Percentiles rank a stretch among this genome's conserved stretches.
Evolutionary conservation across 106 monocot species (phyloP).

Genomic region (Apostasia ramifera): DNA sequence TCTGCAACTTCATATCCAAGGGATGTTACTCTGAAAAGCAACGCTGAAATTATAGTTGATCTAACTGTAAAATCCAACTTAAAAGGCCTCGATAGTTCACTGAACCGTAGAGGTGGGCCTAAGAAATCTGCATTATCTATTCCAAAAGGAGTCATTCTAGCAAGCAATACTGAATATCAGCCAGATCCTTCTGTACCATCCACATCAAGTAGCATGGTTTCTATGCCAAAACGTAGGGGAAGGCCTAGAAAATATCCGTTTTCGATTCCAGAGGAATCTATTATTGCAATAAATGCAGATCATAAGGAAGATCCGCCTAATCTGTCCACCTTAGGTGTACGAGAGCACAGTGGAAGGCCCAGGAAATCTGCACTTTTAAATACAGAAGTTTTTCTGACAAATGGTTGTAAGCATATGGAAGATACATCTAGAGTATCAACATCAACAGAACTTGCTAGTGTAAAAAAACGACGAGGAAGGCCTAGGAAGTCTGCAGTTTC

Average conservation of each 20-base stretch:
- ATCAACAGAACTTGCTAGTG: too few relatives aligned
- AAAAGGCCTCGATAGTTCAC: background rate
- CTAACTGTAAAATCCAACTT: background rate
- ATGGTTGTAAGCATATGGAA: too few relatives aligned
- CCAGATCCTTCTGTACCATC: background rate
- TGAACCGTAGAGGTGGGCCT: constrained; percentile 32
- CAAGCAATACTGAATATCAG: background rate
- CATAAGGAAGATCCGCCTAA: constrained; percentile 2
- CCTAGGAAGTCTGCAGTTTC: constrained; percentile 7
- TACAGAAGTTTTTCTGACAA: too few relatives aligned
- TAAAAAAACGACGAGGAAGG: constrained; percentile 1
- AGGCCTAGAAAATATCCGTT: constrained; percentile 18
- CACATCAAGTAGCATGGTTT: background rate
- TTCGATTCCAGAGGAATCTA: background rate
- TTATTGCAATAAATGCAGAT: background rate
- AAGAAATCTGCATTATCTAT: constrained; percentile 11
- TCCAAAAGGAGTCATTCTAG: background rate
- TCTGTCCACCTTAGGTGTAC: background rate
- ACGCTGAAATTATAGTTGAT: background rate
- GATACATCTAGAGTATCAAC: too few relatives aligned
- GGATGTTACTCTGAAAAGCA: background rate
- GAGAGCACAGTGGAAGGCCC: too few relatives aligned
- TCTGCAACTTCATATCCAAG: background rate
- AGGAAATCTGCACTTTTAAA: too few relatives aligned
- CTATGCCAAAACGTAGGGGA: constrained; percentile 19